Evolutionary conservation across 202 grass and related monocot species (phyloP).

Genomic region (Schoenoplectus triqueter): DNA sequence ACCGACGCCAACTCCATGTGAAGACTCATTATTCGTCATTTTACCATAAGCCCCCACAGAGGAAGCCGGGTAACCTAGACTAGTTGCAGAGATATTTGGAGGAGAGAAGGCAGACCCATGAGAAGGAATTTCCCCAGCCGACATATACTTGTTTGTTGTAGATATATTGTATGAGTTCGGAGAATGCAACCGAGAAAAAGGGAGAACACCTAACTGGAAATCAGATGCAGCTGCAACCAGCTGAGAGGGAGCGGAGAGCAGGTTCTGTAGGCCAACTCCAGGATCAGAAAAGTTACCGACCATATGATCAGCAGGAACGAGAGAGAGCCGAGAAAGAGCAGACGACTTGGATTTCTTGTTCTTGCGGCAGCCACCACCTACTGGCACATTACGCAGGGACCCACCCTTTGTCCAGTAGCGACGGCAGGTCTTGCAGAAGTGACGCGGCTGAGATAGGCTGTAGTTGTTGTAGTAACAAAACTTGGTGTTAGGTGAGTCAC

Average conservation of each 20-base stretch:
- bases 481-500: conserved; percentile 95
- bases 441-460: conserved; percentile 82
- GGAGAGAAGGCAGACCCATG: conserved; percentile 8
- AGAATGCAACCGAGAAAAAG: conserved; percentile 50
- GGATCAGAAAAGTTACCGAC: conserved; percentile 21
- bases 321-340: conserved; percentile 35
- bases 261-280: conserved; percentile 28
- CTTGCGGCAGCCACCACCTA: conserved; percentile 92
- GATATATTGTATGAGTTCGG: conserved; percentile 32
- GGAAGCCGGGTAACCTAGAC: conserved; percentile 10
- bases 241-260: conserved; percentile 35
- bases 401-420: conserved; percentile 98
- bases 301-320: conserved; percentile 45
- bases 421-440: conserved; percentile 97
- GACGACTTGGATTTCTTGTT: conserved; percentile 79
- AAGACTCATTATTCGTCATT: conserved; percentile 9
- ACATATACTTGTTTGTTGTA: conserved; percentile 52
- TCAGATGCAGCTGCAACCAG: conserved; percentile 38
- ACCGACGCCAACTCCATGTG: conserved; percentile 39
- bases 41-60: not conserved
- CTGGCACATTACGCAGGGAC: conserved; percentile 91
- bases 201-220: conserved; percentile 56
- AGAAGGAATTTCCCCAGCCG: conserved; percentile 54
- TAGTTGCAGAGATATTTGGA: conserved; percentile 9
- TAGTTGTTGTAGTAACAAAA: conserved; percentile 99